Percentiles rank a stretch among this genome's conserved stretches.
These are phyloP conservation scores for Pseudodiploospora longispora DNA, from an alignment of 2,329 filamentous ascomycete species.

Conservation along the genomic window DNA sequence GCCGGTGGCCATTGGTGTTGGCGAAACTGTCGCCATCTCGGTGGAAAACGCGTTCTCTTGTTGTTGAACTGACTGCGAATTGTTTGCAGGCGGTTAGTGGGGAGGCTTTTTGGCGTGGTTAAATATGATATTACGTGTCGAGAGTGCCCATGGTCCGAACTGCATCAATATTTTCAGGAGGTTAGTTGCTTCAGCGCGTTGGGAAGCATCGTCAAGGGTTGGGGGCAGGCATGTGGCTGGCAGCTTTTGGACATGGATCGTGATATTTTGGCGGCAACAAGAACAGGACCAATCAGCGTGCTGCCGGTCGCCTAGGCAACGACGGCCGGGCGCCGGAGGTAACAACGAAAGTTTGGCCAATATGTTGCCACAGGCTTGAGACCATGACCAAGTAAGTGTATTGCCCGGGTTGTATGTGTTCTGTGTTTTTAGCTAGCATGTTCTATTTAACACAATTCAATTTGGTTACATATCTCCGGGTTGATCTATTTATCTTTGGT, in stretches of 20 bases:
- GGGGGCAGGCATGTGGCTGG: conserved; percentile 3
- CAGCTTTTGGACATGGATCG: not conserved
- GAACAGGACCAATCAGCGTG: conserved; percentile 20
- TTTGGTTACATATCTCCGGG: too few species aligned
- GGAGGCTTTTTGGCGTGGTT: conserved; percentile 9
- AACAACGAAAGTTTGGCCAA: too few species aligned
- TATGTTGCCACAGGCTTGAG: too few species aligned
- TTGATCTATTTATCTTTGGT: too few species aligned
- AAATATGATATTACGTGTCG: conserved; percentile 33
- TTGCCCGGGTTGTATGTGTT: too few species aligned
- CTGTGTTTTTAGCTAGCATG: too few species aligned
- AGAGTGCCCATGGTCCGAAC: conserved; percentile 29
- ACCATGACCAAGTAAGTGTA: too few species aligned
- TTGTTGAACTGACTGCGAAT: conserved; percentile 11
- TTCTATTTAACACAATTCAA: too few species aligned
- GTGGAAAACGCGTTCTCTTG: conserved; percentile 12
- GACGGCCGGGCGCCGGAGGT: not conserved
- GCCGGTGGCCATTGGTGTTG: conserved; percentile 46
- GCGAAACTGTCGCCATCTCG: conserved; percentile 45
- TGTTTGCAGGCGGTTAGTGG: not conserved
- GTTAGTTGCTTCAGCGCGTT: conserved; percentile 5
- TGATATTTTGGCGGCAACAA: too few species aligned
- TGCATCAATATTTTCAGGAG: conserved; percentile 15
- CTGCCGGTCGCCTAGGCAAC: conserved; percentile 25
- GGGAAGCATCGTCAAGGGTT: conserved; percentile 7